Percentiles rank a stretch among this genome's conserved stretches.
Conservation (phyloP, 768 basidiomycete genomes). For the Kockovaella imperatae region DNA sequence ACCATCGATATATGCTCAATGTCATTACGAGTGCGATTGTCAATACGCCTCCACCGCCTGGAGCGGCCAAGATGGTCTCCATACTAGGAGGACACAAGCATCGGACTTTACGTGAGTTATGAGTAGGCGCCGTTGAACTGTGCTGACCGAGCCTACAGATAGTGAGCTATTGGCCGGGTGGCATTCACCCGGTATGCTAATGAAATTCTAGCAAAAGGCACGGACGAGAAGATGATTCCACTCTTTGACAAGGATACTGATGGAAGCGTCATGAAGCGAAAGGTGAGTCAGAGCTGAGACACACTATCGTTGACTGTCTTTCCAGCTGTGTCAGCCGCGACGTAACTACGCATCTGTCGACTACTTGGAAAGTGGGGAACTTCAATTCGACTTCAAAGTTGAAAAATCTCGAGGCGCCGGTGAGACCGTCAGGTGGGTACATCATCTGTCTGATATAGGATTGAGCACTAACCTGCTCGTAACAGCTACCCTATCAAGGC, state of each 20-base stretch:
- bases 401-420: constrained; percentile 78
- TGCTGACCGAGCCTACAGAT: neutral
- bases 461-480: constrained; percentile 3
- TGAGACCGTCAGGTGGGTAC: constrained; percentile 62
- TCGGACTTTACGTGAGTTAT: constrained; percentile 59
- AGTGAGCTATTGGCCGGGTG: constrained; percentile 2
- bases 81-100: constrained; percentile 66
- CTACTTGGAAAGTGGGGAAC: constrained; percentile 57
- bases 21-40: constrained; percentile 67
- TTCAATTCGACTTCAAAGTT: constrained; percentile 75
- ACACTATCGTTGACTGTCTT: neutral
- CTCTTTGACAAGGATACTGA: constrained; percentile 70
- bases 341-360: constrained; percentile 78
- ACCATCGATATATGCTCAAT: constrained; percentile 86
- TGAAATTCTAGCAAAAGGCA: constrained; percentile 50
- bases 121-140: neutral
- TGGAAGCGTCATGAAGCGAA: constrained; percentile 65
- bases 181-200: neutral
- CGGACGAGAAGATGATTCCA: constrained; percentile 82
- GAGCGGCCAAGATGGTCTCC: constrained; percentile 72
- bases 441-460: neutral
- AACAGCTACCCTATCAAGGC: constrained; percentile 3
- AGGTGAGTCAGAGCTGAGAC: constrained; percentile 16
- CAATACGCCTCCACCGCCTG: constrained; percentile 59
- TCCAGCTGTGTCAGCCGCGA: constrained; percentile 65